A percentile compares a stretch with the other conserved stretches of the same genome.
These are phyloP conservation scores for Penicillium crustosum DNA, from an alignment of 2,329 filamentous ascomycete species.

Conservation along the genomic window DNA sequence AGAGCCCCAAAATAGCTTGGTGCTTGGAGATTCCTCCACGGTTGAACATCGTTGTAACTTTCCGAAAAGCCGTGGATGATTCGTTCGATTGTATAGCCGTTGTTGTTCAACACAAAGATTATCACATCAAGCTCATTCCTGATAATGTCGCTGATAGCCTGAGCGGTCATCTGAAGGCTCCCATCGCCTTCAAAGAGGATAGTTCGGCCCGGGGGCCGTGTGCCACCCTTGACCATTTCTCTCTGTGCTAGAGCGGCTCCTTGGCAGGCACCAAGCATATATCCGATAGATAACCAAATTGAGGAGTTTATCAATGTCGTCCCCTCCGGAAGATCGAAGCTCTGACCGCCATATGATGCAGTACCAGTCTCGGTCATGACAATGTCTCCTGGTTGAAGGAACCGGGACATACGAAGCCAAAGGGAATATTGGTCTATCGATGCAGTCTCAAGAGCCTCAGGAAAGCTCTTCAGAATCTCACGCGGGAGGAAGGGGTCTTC, in stretches of 20 bases:
- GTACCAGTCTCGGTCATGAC: conserved; percentile 14
- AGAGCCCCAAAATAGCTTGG: background rate
- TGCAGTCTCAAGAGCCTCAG: background rate
- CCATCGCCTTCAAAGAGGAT: conserved; percentile 84
- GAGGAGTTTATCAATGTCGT: conserved; percentile 8
- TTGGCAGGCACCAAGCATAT: conserved; percentile 6
- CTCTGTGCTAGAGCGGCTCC: conserved; percentile 7
- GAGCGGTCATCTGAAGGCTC: conserved; percentile 77
- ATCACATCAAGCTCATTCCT: conserved; percentile 71
- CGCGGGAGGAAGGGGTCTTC: background rate
- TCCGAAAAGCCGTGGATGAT: conserved; percentile 73
- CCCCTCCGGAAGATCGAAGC: conserved; percentile 1
- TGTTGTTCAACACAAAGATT: conserved; percentile 79
- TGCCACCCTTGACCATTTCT: background rate
- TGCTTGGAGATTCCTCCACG: conserved; percentile 3
- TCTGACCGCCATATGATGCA: conserved; percentile 2
- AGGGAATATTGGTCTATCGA: background rate
- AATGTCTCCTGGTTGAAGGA: conserved; percentile 7
- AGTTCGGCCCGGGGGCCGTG: conserved; percentile 48
- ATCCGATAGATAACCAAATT: conserved; percentile 14
- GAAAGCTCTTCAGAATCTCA: background rate
- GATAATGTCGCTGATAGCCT: conserved; percentile 81
- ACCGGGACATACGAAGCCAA: conserved; percentile 7
- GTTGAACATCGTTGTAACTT: conserved; percentile 69
- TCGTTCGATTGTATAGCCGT: conserved; percentile 77